phyloP scores from a whole-genome alignment of 148 eudicot genomes.

The Rhododendron mucronatum region DNA sequence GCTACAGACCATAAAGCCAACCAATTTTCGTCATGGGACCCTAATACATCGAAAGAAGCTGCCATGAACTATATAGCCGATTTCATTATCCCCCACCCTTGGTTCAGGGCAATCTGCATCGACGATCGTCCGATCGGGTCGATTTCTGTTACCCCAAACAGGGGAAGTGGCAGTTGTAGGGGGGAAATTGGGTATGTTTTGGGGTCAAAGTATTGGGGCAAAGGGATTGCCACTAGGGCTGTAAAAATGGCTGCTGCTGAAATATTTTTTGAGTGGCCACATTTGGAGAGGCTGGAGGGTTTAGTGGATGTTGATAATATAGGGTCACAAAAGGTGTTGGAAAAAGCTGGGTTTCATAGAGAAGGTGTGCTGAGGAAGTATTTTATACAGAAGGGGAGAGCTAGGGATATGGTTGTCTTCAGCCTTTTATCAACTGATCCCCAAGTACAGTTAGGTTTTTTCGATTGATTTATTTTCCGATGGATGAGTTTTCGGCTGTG shows the following conservation, averaged over 20 bases:
- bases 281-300: conserved; percentile 29
- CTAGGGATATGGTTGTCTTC: background rate
- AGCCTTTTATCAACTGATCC: background rate
- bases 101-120: conserved; percentile 31
- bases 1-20: conserved; percentile 22
- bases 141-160: conserved; percentile 9
- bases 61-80: conserved; percentile 25
- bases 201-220: conserved; percentile 29
- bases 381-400: background rate
- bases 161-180: background rate
- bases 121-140: conserved; percentile 16
- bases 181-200: conserved; percentile 30
- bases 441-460: too few relatives aligned
- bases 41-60: conserved; percentile 29
- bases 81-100: conserved; percentile 26
- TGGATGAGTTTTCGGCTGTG: too few relatives aligned
- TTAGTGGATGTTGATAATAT: conserved; percentile 20
- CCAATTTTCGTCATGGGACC: conserved; percentile 28
- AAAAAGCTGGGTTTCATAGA: conserved; percentile 12
- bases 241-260: conserved; percentile 21
- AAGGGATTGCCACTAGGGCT: conserved; percentile 23
- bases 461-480: too few relatives aligned
- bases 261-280: conserved; percentile 20
- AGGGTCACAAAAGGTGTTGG: conserved; percentile 34
- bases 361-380: background rate